phyloP scores from a whole-genome alignment of 768 basidiomycete genomes.

The Mycena rosella region DNA sequence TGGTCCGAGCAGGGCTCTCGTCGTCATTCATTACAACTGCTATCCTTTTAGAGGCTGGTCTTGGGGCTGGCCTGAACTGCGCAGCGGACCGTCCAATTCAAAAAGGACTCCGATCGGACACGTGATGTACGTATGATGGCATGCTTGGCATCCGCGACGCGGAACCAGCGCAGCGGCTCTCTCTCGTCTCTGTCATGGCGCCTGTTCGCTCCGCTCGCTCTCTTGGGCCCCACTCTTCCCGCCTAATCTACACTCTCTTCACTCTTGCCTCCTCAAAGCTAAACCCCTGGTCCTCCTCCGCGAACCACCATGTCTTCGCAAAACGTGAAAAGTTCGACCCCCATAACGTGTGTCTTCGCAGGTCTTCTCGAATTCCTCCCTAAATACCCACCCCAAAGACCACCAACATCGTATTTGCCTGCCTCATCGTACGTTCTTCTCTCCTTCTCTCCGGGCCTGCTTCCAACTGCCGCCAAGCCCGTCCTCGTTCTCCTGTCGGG shows the following conservation, averaged over 20 bases:
- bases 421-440: constrained; percentile 63
- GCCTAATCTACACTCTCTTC: constrained; percentile 57
- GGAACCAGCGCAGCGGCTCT: too few relatives aligned
- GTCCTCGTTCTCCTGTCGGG: constrained; percentile 87
- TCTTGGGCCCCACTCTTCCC: constrained; percentile 49
- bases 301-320: constrained; percentile 30
- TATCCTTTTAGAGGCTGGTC: too few relatives aligned
- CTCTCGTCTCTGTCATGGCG: constrained; percentile 31
- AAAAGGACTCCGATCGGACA: too few relatives aligned
- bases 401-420: constrained; percentile 51
- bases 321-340: constrained; percentile 48
- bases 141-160: too few relatives aligned
- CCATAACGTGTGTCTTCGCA: constrained; percentile 35
- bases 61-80: too few relatives aligned
- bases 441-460: not conserved
- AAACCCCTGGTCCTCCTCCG: constrained; percentile 46
- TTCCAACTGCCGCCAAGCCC: constrained; percentile 51
- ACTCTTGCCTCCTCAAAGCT: constrained; percentile 56
- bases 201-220: constrained; percentile 20
- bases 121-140: too few relatives aligned
- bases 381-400: not conserved
- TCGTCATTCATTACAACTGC: too few relatives aligned
- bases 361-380: constrained; percentile 21
- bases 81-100: too few relatives aligned
- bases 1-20: too few relatives aligned